Evolutionary conservation across 2,329 filamentous ascomycete genomes (phyloP), one percentile per base, ranked within the genome.

Genomic region (Cytospora chrysosperma): DNA sequence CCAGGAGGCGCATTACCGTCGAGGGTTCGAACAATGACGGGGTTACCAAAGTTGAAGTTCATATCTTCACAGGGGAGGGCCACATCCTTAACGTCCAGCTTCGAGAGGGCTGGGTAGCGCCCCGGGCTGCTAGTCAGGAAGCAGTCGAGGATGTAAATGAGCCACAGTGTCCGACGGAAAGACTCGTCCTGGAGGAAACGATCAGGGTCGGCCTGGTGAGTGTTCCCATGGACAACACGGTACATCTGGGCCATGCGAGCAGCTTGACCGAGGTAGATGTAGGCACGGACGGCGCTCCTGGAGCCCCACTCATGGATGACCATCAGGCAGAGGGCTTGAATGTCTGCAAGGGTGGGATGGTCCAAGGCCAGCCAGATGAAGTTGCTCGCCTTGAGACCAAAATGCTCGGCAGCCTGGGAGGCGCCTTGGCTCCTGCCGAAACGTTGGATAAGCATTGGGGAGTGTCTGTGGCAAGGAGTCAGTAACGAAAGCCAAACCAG

Each of bases 171-270:
- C 40, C 85, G 83, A 57, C 85, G 83, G 72, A 86, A 83, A 0
- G 83, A 85, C 72, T 87, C 85, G 55, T 87, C 84, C 67, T 84
- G 82, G 15, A 86, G 79, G 70, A 87, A 87, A 68, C 83, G 82
- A 68, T 86, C 84, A n/a, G 81, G 79, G 49, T 84, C 82, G 43
- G 75, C 72, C 19, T 79, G 76, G 50, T 77, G 74, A 67, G 83
- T 80, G 68, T 85, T 83, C 49, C 78, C 79, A 68, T 85, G 82
- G 53, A 87, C 79, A 62, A 87, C 82, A 67, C 83, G 80, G 69
- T 83, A 86, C 85, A 87, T 87, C 75, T 87, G 85, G 34, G 85
- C 79, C 84, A 87, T 86, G 64, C 85, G 82, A n/a, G 83, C 81
- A 34, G 85, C 85, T 71, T 87, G 84, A 67, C 85, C 85, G 27